These are phyloP conservation scores for Picochlorum sp. DNA, from an alignment of 139 green algal genomes.

Conservation along the genomic window DNA sequence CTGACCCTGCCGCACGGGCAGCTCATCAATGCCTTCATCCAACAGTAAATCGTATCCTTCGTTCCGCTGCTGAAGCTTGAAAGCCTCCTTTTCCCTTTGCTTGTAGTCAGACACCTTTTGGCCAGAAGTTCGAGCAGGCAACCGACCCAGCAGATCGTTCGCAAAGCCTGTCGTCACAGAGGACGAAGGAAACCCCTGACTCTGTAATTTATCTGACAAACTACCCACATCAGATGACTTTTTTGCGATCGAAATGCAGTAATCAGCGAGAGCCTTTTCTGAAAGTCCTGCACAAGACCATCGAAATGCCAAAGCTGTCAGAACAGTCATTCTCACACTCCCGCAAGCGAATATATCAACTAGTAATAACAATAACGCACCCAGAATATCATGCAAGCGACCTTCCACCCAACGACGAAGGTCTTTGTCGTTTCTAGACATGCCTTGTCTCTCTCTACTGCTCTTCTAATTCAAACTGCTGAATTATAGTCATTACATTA, in stretches of 20 bases:
- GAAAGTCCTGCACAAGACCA: slow-evolving; percentile 28
- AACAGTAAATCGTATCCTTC: slow-evolving; percentile 42
- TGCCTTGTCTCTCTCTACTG: too few species aligned
- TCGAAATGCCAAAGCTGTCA: background rate
- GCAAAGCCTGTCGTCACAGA: slow-evolving; percentile 46
- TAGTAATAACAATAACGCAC: slow-evolving; percentile 19
- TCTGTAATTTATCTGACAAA: slow-evolving; percentile 17
- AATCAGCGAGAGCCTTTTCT: slow-evolving; percentile 37
- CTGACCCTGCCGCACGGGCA: slow-evolving; percentile 19
- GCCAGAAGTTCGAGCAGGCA: slow-evolving; percentile 18
- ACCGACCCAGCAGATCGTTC: slow-evolving; percentile 37
- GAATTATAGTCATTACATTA: too few species aligned
- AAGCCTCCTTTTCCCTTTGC: slow-evolving; percentile 29
- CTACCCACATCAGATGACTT: slow-evolving; percentile 25
- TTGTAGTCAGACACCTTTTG: slow-evolving; percentile 7
- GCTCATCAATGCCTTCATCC: slow-evolving; percentile 24
- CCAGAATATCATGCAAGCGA: slow-evolving; percentile 60
- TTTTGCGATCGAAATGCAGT: slow-evolving; percentile 37
- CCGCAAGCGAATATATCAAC: slow-evolving; percentile 4
- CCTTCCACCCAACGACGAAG: slow-evolving; percentile 61
- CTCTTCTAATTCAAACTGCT: too few species aligned
- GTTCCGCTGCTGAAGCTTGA: slow-evolving; percentile 37
- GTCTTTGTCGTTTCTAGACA: slow-evolving; percentile 11
- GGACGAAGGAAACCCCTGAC: slow-evolving; percentile 43
- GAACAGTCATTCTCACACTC: background rate